These are phyloP conservation scores for Boechera stricta DNA, from an alignment of 345 rosid genomes.

Conservation along the genomic window DNA sequence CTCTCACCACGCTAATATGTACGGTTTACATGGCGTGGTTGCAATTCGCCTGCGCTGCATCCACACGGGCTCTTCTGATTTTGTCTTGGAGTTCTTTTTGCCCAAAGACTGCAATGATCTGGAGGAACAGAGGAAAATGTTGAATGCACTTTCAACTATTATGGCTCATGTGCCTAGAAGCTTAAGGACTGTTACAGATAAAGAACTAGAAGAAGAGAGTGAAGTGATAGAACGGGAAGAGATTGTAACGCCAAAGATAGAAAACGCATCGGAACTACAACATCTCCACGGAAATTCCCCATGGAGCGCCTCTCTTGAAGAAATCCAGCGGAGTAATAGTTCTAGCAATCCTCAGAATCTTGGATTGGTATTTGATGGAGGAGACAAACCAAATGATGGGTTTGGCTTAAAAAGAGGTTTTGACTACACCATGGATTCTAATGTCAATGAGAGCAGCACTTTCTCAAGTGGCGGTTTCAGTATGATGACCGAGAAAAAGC, in stretches of 20 bases:
- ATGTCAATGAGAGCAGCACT: conserved; percentile 58
- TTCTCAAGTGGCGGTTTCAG: conserved; percentile 46
- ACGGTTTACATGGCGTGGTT: conserved; percentile 74
- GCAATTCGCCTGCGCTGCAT: conserved; percentile 83
- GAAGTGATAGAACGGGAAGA: conserved; percentile 51
- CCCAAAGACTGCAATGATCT: conserved; percentile 68
- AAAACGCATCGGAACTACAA: conserved; percentile 44
- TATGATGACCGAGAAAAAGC: conserved; percentile 60
- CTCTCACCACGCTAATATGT: conserved; percentile 93
- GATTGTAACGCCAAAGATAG: conserved; percentile 42
- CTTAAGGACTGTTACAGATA: conserved; percentile 75
- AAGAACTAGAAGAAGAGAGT: conserved; percentile 72
- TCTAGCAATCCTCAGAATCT: conserved; percentile 42
- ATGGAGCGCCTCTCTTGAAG: conserved; percentile 39
- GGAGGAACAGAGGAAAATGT: conserved; percentile 72
- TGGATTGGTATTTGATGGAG: conserved; percentile 40
- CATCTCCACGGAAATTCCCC: conserved; percentile 45
- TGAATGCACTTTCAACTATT: conserved; percentile 65
- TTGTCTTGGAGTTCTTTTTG: conserved; percentile 92
- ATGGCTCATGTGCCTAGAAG: conserved; percentile 73
- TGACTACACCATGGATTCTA: conserved; percentile 53
- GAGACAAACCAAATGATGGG: conserved; percentile 46
- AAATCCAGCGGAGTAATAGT: conserved; percentile 42
- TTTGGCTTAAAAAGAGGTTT: conserved; percentile 45
- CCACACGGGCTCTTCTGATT: conserved; percentile 70